Base-by-base conservation (phyloP, 495 filamentous ascomycete genomes). In the Neurospora sublineolata region DNA sequence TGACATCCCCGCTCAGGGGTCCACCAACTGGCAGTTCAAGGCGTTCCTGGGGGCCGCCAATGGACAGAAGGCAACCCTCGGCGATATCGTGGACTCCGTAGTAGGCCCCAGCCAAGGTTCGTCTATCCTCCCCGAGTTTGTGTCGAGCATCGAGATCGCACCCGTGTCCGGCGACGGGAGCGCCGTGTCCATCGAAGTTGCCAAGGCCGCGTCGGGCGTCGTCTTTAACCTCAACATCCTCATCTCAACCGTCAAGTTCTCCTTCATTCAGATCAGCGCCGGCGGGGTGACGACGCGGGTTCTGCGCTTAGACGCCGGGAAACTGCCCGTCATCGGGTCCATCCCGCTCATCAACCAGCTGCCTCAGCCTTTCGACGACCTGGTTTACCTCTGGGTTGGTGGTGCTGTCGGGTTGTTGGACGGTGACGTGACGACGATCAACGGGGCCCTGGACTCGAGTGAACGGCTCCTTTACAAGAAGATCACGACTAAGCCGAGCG, bases 291-390 rank as follows among this genome's bases (percentile, higher is more conserved):
- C 69, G 10, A 39, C 37, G 37, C 37, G 37, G 37, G 37, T 39
- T 75, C 73, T 72, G 72, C 74, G 16, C 74, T 73, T 69, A 42
- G 71, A 14, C 72, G 71, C 44, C 36, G 37, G 12, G 23, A 23
- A 18, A 67, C 71, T 80, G 11, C 74, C 79, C 7, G 68, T 67
- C 7, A 37, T 80, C 27, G 69, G 78, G 37, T 39, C 37, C 20
- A 69, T 84, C 18, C 80, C 80, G 12, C 52, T 83, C 6, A 72
- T 85, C 37, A 81, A 81, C 10, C 69, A 75, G 12, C 38, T 83
- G 8, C 70, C 75, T 4, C 83, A 83, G 72, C 83, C 83, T 2
- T 81, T 84, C 44, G 80, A 86, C 52, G 76, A 84, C 71, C 75
- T 83, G 69, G 72, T 73, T 20, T 81, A 75, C 68, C 16, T 83